Evolutionary conservation across 345 rosid genomes (phyloP).

Genomic region (Murraya paniculata): DNA sequence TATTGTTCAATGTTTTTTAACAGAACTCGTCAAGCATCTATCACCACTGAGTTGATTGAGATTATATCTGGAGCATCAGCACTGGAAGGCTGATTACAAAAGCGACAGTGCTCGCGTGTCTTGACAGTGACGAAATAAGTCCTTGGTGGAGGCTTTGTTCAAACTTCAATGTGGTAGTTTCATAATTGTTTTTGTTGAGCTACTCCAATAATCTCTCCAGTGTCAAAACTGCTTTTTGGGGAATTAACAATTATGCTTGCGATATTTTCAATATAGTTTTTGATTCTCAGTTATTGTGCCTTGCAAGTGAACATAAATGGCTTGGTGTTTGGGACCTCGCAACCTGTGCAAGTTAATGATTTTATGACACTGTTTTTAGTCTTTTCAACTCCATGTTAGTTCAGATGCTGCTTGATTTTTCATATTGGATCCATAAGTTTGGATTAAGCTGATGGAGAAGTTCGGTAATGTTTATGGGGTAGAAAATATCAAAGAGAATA

Average conservation of each 20-base stretch:
- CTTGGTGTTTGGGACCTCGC: not conserved
- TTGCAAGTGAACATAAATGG: not conserved
- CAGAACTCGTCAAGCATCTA: constrained; percentile 99
- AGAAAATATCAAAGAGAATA: not conserved
- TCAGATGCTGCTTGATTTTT: not conserved
- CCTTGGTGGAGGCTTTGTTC: constrained; percentile 25
- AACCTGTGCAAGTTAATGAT: not conserved
- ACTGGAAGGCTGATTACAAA: constrained; percentile 52
- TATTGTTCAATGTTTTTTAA: constrained; percentile 9
- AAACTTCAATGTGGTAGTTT: constrained; percentile 12
- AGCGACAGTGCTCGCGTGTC: not conserved
- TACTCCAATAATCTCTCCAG: constrained; percentile 30
- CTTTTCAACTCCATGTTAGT: not conserved
- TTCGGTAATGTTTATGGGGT: not conserved
- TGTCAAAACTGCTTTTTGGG: constrained; percentile 19
- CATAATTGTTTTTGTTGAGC: constrained; percentile 29
- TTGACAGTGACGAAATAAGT: constrained; percentile 42
- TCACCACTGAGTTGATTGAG: constrained; percentile 94
- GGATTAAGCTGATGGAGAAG: not conserved
- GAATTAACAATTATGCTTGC: constrained; percentile 10
- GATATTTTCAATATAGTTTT: not conserved
- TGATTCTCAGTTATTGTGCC: not conserved
- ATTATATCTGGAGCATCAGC: constrained; percentile 98
- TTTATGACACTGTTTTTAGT: not conserved
- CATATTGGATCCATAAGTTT: not conserved